Evolutionary conservation across 257 asterid species (phyloP), one percentile per base, ranked within the genome.

Genomic region (Pogostemon cablin): DNA sequence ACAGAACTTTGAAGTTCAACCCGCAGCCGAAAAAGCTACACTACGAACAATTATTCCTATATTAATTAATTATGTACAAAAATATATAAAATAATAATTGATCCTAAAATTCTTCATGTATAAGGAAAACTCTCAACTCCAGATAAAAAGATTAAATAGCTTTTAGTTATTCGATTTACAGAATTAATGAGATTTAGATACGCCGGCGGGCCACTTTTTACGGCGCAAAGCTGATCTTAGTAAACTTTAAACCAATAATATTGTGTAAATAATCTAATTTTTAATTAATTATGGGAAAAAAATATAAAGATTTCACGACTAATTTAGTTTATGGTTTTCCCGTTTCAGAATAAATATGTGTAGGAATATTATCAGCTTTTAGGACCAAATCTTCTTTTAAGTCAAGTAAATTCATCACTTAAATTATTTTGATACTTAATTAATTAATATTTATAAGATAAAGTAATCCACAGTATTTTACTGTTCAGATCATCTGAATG

Each of bases 151-250:
- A 64, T 52, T 43, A 35, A 66, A 66, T 62, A 60, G 71, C 76
- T 77, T 77, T 65, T 35, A 11, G 72, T 71, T 65, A 65, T 77
- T 77, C 74, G 60, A 32, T 25, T n/a, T 67, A 25, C 15, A 41
- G 12, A 59, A 48, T 48, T 4, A 43, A 40, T 52, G 73, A 77
- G 74, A 77, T 66, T 59, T 52, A 17, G 73, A 71, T 71, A 66
- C 77, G 81, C 71, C 67, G 49, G 62, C 75, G 78, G 77, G 9
- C 11, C 73, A 53, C 79, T 78, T 78, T 67, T 78, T 69, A 41
- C 82, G 79, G 82, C 79, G 82, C 62, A 73, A 78, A 73, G 81
- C 81, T 74, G 82, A 62, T 38, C 43, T 47, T 63, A 3, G 48
- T 5, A 12, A 40, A 5, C 53, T 73, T 55, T 62, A 39, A 62